A percentile compares a stretch with the other conserved stretches of the same genome.
These are phyloP conservation scores for Cutaneotrichosporon sp. DNA, from an alignment of 1,284 basidiomycete genomes.

Conservation along the genomic window DNA sequence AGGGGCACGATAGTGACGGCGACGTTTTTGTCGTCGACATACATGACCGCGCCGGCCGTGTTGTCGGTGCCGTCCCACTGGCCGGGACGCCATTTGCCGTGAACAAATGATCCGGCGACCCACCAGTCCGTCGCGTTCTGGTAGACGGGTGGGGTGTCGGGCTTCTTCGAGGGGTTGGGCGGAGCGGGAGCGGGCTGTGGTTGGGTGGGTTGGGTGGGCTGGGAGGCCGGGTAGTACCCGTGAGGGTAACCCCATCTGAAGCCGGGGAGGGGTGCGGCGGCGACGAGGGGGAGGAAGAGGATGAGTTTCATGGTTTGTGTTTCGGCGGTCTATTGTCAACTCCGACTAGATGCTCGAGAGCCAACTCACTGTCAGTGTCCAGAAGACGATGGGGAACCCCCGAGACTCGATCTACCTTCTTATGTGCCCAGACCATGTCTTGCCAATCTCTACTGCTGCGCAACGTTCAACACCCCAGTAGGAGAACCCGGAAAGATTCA, in stretches of 20 bases:
- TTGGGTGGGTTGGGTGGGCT: neutral
- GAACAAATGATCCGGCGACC: neutral
- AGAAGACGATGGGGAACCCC: too few relatives aligned
- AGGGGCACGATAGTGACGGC: neutral
- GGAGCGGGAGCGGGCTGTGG: neutral
- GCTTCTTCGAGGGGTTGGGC: neutral
- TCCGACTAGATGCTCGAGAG: neutral
- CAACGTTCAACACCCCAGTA: too few relatives aligned
- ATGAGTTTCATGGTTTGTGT: neutral
- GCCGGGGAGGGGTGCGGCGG: neutral
- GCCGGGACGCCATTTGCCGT: neutral
- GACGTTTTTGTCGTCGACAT: neutral
- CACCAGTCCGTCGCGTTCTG: constrained; percentile 6
- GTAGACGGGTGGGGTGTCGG: neutral
- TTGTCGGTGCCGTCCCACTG: constrained; percentile 2
- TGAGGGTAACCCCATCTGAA: neutral
- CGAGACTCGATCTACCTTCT: too few relatives aligned
- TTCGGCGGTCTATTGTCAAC: too few relatives aligned
- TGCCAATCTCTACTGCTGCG: too few relatives aligned
- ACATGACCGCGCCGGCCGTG: constrained; percentile 1
- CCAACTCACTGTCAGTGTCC: too few relatives aligned
- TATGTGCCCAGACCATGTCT: too few relatives aligned
- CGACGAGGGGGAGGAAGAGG: neutral
- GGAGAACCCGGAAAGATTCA: too few relatives aligned
- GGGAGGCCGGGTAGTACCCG: neutral